Evolutionary conservation across 73 alveolate genomes (phyloP).

Genomic region (Paramecium bursaria): DNA sequence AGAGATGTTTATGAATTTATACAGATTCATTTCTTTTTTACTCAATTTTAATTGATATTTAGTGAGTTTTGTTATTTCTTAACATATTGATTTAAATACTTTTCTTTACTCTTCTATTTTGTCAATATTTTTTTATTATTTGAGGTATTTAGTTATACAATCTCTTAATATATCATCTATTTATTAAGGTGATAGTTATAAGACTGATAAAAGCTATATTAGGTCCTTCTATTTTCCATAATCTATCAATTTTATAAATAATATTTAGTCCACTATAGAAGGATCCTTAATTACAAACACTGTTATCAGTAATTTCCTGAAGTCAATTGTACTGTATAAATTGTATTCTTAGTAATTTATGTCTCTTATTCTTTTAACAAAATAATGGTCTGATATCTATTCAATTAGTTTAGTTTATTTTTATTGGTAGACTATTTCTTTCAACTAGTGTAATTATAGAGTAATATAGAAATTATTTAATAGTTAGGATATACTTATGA

Average conservation of each 20-base stretch:
- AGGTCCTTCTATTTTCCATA: slow-evolving; percentile 53
- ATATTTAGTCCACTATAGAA: not conserved
- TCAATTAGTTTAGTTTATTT: not conserved
- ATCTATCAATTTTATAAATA: slow-evolving; percentile 17
- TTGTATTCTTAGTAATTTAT: not conserved
- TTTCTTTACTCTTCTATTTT: slow-evolving; percentile 49
- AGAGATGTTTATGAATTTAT: slow-evolving; percentile 20
- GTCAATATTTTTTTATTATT: slow-evolving; percentile 15
- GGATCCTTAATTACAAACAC: not conserved
- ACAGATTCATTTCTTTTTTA: slow-evolving; percentile 13
- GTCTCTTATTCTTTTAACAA: slow-evolving; percentile 15
- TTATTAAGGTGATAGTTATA: not conserved
- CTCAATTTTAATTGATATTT: not conserved
- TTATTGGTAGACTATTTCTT: too few relatives aligned
- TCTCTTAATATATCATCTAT: slow-evolving; percentile 16
- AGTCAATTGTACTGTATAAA: not conserved
- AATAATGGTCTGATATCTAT: slow-evolving; percentile 21
- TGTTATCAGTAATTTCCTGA: not conserved
- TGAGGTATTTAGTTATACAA: slow-evolving; percentile 11
- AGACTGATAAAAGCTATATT: not conserved
- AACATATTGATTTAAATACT: not conserved
- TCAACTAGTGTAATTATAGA: not conserved
- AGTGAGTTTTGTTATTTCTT: not conserved
- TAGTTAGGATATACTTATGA: not conserved
- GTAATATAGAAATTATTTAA: not conserved